A percentile compares a stretch with the other conserved stretches of the same genome.
These are phyloP conservation scores for Saturnispora ahearnii DNA, from an alignment of 805 yeast species.

Conservation along the genomic window DNA sequence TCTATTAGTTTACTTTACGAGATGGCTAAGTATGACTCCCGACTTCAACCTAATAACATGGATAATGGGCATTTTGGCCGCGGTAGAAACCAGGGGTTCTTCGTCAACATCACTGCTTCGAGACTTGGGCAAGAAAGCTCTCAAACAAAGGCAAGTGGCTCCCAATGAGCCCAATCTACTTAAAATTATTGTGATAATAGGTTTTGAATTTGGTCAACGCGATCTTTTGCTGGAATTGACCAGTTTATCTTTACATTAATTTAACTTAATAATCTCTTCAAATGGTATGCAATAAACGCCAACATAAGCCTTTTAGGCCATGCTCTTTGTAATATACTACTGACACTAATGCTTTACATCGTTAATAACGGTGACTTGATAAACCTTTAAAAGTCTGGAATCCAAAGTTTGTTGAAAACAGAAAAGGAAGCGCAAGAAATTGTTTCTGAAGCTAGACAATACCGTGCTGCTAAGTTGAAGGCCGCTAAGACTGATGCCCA, in stretches of 20 bases:
- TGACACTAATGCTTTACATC: not conserved
- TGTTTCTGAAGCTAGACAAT: slow-evolving; percentile 86
- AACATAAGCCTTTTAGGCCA: not conserved
- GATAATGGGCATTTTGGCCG: slow-evolving; percentile 32
- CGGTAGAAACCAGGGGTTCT: slow-evolving; percentile 31
- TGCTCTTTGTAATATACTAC: not conserved
- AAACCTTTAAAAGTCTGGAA: slow-evolving; percentile 36
- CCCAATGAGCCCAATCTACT: slow-evolving; percentile 14
- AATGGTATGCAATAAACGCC: slow-evolving; percentile 1
- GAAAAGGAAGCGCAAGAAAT: slow-evolving; percentile 97
- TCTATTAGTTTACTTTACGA: slow-evolving; percentile 32
- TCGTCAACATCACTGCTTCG: slow-evolving; percentile 34
- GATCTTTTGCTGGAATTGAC: slow-evolving; percentile 1
- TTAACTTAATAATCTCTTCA: not conserved
- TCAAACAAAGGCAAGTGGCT: slow-evolving; percentile 16
- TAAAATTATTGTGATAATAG: not conserved
- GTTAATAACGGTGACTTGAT: not conserved
- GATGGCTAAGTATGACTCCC: slow-evolving; percentile 33
- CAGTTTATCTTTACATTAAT: not conserved
- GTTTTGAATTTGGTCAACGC: slow-evolving; percentile 4
- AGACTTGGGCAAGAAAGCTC: slow-evolving; percentile 32
- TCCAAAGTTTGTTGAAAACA: slow-evolving; percentile 68
- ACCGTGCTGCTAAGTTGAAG: slow-evolving; percentile 81
- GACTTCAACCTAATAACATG: slow-evolving; percentile 28
- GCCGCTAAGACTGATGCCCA: slow-evolving; percentile 93